These are phyloP conservation scores for Citrullus colocynthis DNA, from an alignment of 306 rosid species.

Conservation along the genomic window DNA sequence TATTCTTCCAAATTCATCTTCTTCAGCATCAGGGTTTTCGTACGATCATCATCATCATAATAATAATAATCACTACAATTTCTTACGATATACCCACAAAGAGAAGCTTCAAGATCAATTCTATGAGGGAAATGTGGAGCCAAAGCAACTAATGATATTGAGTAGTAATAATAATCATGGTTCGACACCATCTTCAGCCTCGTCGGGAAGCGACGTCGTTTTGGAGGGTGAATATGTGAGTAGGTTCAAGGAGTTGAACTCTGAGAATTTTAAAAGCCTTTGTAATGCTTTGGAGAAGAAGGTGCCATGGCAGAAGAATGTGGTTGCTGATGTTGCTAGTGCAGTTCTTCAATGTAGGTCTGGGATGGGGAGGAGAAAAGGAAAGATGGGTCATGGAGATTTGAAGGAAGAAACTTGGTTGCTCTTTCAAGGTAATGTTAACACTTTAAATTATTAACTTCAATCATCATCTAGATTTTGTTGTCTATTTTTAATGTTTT, in stretches of 20 bases:
- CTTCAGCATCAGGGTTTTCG: conserved; percentile 57
- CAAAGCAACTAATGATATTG: conserved; percentile 26
- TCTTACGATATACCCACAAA: background rate
- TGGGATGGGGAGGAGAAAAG: conserved; percentile 54
- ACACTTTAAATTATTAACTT: background rate
- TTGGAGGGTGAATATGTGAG: conserved; percentile 49
- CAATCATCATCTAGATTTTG: background rate
- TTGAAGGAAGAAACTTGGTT: conserved; percentile 86
- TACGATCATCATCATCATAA: conserved; percentile 30
- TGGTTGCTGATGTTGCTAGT: conserved; percentile 53
- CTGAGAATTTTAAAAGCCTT: conserved; percentile 50
- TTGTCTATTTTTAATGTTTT: background rate
- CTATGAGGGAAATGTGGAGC: conserved; percentile 24
- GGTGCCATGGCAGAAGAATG: conserved; percentile 69
- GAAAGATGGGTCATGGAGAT: conserved; percentile 14
- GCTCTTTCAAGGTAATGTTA: conserved; percentile 49
- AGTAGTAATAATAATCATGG: conserved; percentile 25
- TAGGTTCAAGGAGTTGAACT: conserved; percentile 50
- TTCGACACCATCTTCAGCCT: conserved; percentile 53
- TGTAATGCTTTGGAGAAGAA: conserved; percentile 60
- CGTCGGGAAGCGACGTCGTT: conserved; percentile 34
- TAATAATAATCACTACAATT: conserved; percentile 4
- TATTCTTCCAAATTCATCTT: conserved; percentile 47
- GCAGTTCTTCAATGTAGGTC: conserved; percentile 75
- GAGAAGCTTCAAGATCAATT: conserved; percentile 9